phyloP scores from a whole-genome alignment of 371 early-diverging fungal species.

The Mortierella sp. region DNA sequence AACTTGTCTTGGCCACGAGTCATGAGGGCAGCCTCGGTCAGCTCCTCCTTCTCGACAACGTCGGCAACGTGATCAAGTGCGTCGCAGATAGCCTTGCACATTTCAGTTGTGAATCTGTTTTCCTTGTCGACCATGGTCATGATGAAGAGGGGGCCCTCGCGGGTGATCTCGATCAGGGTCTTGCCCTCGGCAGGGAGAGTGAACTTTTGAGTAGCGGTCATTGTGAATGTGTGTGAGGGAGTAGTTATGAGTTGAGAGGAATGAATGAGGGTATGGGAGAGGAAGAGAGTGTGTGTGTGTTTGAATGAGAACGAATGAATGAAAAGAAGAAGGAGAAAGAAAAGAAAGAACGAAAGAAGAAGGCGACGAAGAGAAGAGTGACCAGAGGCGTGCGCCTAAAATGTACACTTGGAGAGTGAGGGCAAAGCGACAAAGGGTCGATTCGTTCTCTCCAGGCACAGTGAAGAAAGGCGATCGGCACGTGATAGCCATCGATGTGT shows the following conservation, averaged over 20 bases:
- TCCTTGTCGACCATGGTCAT: conserved; percentile 73
- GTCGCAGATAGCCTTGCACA: conserved; percentile 67
- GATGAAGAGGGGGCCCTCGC: conserved; percentile 71
- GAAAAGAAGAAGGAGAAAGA: not conserved
- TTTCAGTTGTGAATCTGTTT: conserved; percentile 70
- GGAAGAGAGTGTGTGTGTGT: not conserved
- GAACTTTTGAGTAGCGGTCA: conserved; percentile 14
- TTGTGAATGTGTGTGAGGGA: conserved; percentile 4
- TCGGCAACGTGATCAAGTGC: conserved; percentile 76
- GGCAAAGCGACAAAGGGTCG: not conserved
- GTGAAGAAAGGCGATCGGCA: not conserved
- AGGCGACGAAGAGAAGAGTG: not conserved
- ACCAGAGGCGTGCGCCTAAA: not conserved
- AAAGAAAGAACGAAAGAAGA: not conserved
- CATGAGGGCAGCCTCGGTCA: conserved; percentile 66
- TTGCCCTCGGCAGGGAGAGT: conserved; percentile 39
- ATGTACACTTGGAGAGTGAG: not conserved
- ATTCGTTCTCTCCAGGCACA: not conserved
- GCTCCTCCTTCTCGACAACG: conserved; percentile 55
- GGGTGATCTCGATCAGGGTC: conserved; percentile 62
- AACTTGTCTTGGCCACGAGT: conserved; percentile 78
- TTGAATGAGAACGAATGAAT: not conserved
- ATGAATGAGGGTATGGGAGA: not conserved
- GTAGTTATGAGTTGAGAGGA: not conserved
- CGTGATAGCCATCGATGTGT: not conserved